Conservation (phyloP, 169 alveolate genomes). For the Cryptosporidium andersoni region DNA sequence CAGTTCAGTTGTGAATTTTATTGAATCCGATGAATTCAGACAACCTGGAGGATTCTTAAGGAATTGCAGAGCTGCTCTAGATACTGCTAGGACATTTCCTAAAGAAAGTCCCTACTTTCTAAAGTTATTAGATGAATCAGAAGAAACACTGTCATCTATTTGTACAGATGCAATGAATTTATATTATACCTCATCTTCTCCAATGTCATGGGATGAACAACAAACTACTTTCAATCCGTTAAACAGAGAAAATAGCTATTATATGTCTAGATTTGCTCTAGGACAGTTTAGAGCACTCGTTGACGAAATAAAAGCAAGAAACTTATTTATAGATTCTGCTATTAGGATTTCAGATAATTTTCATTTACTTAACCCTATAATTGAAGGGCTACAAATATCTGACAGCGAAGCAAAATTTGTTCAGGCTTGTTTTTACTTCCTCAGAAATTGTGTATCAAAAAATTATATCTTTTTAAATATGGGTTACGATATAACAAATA, state of each 20-base stretch:
- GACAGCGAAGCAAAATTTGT: conserved; percentile 31
- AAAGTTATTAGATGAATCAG: conserved; percentile 1
- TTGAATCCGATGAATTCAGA: conserved; percentile 39
- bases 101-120: conserved; percentile 50
- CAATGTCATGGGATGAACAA: conserved; percentile 71
- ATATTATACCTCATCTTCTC: conserved; percentile 42
- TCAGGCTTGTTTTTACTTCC: conserved; percentile 25
- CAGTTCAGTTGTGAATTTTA: conserved; percentile 59
- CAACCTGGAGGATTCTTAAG: conserved; percentile 50
- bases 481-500: conserved; percentile 54
- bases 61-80: conserved; percentile 64
- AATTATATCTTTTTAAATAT: conserved; percentile 23
- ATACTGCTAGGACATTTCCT: conserved; percentile 39
- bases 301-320: conserved; percentile 43
- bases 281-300: conserved; percentile 22
- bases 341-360: conserved; percentile 35
- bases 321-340: conserved; percentile 22
- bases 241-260: neutral
- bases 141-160: conserved; percentile 13
- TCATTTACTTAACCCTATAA: neutral
- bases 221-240: conserved; percentile 32
- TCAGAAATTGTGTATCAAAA: conserved; percentile 45
- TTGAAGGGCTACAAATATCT: conserved; percentile 13
- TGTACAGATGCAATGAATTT: conserved; percentile 35
- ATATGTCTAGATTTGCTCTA: conserved; percentile 63